phyloP scores from a whole-genome alignment of 208 protist genomes.

The Naegleria gruberi region DNA sequence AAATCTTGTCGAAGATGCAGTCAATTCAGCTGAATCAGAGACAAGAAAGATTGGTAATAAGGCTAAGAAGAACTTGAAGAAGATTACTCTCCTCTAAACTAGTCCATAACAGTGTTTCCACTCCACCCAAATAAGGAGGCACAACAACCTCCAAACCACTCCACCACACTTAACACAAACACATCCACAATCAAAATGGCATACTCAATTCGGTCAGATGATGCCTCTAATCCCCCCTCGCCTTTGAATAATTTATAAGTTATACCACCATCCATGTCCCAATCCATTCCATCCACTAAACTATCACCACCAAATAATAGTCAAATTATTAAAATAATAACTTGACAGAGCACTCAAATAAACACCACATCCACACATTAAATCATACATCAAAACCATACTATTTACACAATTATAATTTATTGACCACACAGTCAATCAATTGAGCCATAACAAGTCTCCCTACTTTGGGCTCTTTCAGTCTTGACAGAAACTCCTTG shows the following conservation, averaged over 20 bases:
- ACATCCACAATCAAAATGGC: background rate
- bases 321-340: no score
- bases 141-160: no score
- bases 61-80: background rate
- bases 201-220: background rate
- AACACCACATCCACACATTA: no score
- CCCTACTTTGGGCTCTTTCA: background rate
- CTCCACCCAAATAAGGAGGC: no score
- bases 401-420: background rate
- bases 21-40: background rate
- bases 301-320: no score
- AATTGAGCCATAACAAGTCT: background rate
- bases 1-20: background rate
- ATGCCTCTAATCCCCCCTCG: background rate
- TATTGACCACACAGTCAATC: background rate
- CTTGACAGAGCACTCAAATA: no score
- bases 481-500: background rate
- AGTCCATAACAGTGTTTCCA: no score
- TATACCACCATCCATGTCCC: no score
- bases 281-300: background rate
- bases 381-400: no score
- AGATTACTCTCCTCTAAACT: background rate
- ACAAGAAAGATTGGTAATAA: background rate
- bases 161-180: background rate
- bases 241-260: background rate